Evolutionary conservation across 2,329 filamentous ascomycete species (phyloP).

Genomic region (Davidsoniella australis): DNA sequence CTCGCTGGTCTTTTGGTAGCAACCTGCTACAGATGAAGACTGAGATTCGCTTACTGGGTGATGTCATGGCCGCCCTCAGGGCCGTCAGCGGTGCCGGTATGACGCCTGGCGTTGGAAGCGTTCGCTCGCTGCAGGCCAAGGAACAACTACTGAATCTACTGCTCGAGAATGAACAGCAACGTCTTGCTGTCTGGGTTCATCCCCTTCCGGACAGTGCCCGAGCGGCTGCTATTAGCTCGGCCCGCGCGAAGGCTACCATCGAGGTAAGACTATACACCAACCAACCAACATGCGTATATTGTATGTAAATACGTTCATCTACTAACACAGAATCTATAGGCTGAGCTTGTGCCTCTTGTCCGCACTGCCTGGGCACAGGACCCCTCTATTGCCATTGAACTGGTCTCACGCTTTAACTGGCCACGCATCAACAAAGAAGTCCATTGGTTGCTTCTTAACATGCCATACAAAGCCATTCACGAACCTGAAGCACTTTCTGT

Average conservation of each 20-base stretch:
- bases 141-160: conserved; percentile 69
- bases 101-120: conserved; percentile 30
- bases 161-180: conserved; percentile 67
- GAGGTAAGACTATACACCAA: conserved; percentile 15
- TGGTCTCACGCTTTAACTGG: conserved; percentile 64
- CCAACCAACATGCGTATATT: not conserved
- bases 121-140: conserved; percentile 56
- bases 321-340: conserved; percentile 20
- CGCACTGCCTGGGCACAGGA: conserved; percentile 76
- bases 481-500: conserved; percentile 73
- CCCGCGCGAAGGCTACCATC: conserved; percentile 14
- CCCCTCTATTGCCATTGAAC: conserved; percentile 72
- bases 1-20: conserved; percentile 88
- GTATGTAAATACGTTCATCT: not conserved
- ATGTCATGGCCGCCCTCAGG: conserved; percentile 53
- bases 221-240: conserved; percentile 14
- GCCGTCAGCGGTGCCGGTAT: conserved; percentile 41
- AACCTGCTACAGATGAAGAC: conserved; percentile 89
- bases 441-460: conserved; percentile 62
- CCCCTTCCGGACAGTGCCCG: conserved; percentile 44
- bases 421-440: conserved; percentile 57
- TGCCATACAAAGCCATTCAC: conserved; percentile 63
- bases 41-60: conserved; percentile 64
- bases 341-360: conserved; percentile 45
- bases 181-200: conserved; percentile 77